Evolutionary conservation across 2,329 filamentous ascomycete species (phyloP).

Genomic region (Fusarium pininemorale): DNA sequence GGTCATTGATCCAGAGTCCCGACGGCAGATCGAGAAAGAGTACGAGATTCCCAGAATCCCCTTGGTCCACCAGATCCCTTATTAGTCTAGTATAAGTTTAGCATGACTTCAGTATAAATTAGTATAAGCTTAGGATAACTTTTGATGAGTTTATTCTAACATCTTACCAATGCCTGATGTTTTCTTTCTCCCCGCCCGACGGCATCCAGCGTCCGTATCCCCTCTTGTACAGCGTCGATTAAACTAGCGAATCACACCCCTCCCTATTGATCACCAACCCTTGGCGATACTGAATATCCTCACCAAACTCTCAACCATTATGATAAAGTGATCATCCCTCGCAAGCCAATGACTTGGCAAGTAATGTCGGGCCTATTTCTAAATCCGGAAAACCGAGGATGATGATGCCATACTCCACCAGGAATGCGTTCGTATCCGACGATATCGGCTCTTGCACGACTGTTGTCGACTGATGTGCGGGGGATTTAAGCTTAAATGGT

Average conservation of each 20-base stretch:
- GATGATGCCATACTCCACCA: constrained; percentile 18
- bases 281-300: background rate
- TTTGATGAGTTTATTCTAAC: too few species aligned
- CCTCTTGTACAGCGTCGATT: background rate
- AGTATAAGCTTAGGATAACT: too few species aligned
- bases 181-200: background rate
- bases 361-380: background rate
- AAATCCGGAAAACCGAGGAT: background rate
- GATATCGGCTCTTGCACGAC: background rate
- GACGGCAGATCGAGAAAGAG: too few species aligned
- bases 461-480: background rate
- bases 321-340: background rate
- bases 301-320: background rate
- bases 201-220: too few species aligned
- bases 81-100: too few species aligned
- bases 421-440: background rate
- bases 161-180: too few species aligned
- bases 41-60: too few species aligned
- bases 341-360: background rate
- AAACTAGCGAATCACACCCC: background rate
- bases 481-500: background rate
- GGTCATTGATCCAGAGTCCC: too few species aligned
- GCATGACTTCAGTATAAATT: too few species aligned
- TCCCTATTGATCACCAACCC: background rate
- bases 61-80: too few species aligned